Percentiles rank a stretch among this genome's conserved stretches.
These are phyloP conservation scores for Piper longum DNA, from an alignment of 164 flowering plant species.

Conservation along the genomic window DNA sequence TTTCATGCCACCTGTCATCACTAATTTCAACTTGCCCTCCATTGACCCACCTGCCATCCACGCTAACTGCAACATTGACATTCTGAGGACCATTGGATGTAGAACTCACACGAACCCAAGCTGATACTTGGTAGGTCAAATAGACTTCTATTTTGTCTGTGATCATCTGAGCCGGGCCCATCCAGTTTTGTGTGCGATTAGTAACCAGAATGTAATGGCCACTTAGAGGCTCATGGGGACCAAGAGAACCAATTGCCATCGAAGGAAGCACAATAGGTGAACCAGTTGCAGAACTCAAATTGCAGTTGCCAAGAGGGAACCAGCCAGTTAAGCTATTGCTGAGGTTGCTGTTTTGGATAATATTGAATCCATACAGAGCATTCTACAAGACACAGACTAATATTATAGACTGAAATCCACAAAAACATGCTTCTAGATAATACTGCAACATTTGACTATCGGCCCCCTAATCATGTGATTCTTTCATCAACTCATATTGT, in stretches of 20 bases:
- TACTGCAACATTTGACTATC: neutral
- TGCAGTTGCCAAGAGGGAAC: constrained; percentile 86
- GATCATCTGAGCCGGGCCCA: constrained; percentile 96
- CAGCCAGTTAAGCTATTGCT: constrained; percentile 56
- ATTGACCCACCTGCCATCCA: constrained; percentile 84
- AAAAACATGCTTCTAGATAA: too few species aligned
- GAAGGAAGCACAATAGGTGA: constrained; percentile 81
- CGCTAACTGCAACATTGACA: constrained; percentile 72
- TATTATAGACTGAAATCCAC: neutral
- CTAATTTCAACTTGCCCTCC: constrained; percentile 75
- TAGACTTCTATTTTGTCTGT: constrained; percentile 67
- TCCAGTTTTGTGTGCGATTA: constrained; percentile 87
- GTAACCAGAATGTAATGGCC: constrained; percentile 67
- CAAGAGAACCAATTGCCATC: constrained; percentile 77
- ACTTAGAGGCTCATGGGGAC: constrained; percentile 56
- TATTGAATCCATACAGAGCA: constrained; percentile 59
- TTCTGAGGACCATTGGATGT: constrained; percentile 53
- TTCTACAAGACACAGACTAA: constrained; percentile 30
- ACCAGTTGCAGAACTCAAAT: constrained; percentile 42
- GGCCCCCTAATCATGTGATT: neutral
- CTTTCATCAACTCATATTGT: neutral
- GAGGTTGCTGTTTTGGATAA: constrained; percentile 59
- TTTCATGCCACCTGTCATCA: constrained; percentile 81
- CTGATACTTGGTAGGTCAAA: constrained; percentile 88
- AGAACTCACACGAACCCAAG: constrained; percentile 67